Percentiles rank a stretch among this genome's conserved stretches.
Conservation (phyloP, 2,329 filamentous ascomycete genomes). For the Tolypocladium tundrense region DNA sequence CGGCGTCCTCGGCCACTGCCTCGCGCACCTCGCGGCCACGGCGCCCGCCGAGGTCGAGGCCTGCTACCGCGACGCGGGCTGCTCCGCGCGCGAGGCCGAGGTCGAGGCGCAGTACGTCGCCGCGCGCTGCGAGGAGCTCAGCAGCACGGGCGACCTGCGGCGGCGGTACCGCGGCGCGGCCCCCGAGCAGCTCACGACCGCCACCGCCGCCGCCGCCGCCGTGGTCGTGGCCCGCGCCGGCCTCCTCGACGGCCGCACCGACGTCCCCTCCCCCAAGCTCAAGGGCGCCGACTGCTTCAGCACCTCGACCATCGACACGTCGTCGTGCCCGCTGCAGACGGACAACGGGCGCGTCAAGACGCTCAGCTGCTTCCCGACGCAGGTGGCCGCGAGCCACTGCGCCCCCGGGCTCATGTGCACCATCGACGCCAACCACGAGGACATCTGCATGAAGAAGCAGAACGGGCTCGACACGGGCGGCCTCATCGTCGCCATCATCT, state of each 20-base stretch:
- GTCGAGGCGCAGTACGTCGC: constrained; percentile 17
- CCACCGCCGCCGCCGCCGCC: not conserved
- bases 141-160: constrained; percentile 15
- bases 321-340: constrained; percentile 28
- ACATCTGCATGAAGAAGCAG: constrained; percentile 30
- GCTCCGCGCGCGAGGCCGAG: constrained; percentile 18
- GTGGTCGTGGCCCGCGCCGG: not conserved
- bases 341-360: constrained; percentile 23
- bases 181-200: not conserved
- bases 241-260: constrained; percentile 9
- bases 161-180: constrained; percentile 13
- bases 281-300: constrained; percentile 24
- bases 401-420: constrained; percentile 33
- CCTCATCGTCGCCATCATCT: constrained; percentile 36
- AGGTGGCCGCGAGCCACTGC: constrained; percentile 27
- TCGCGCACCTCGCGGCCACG: constrained; percentile 22
- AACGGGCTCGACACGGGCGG: constrained; percentile 31
- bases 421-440: constrained; percentile 22
- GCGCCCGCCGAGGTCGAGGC: constrained; percentile 23
- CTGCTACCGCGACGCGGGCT: constrained; percentile 26
- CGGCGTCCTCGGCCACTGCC: constrained; percentile 30
- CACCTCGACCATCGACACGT: constrained; percentile 22
- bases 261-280: constrained; percentile 8
- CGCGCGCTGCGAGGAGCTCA: constrained; percentile 20
- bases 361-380: constrained; percentile 28